Percentiles rank a stretch among this genome's conserved stretches.
These are phyloP conservation scores for Lodderomyces oxycetoniae DNA, from an alignment of 1,139 yeast species.

Conservation along the genomic window DNA sequence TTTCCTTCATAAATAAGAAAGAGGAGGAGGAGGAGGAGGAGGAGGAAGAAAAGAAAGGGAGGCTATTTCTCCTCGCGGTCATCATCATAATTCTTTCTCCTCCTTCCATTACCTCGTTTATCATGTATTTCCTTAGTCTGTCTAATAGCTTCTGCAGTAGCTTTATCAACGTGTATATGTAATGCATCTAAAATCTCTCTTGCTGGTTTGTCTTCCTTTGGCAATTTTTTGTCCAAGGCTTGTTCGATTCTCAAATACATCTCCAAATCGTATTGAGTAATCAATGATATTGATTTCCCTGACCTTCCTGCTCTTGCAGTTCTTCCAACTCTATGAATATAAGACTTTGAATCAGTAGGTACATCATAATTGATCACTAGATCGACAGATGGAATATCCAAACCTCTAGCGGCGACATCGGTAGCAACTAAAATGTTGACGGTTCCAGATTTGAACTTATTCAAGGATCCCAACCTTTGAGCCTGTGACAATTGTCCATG, in stretches of 20 bases:
- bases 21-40: not conserved
- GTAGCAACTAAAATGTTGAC: constrained; percentile 87
- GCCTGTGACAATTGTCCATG: constrained; percentile 94
- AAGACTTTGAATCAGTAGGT: constrained; percentile 97
- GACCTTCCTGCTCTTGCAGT: constrained; percentile 98
- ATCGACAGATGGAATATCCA: constrained; percentile 94
- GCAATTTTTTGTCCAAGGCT: constrained; percentile 73
- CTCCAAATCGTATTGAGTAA: constrained; percentile 93
- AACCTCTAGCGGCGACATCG: constrained; percentile 97
- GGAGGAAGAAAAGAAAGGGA: not conserved
- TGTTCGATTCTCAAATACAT: constrained; percentile 83
- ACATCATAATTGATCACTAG: constrained; percentile 89
- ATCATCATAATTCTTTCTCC: constrained; percentile 33
- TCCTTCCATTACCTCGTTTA: constrained; percentile 29
- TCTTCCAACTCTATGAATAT: constrained; percentile 95
- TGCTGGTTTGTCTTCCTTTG: constrained; percentile 73
- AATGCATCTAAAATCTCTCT: constrained; percentile 73
- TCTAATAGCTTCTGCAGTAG: constrained; percentile 83
- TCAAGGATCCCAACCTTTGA: constrained; percentile 87
- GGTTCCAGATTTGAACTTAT: constrained; percentile 84
- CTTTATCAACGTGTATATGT: constrained; percentile 86
- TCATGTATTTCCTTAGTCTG: constrained; percentile 74
- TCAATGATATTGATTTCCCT: constrained; percentile 87
- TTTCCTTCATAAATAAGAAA: constrained; percentile 29
- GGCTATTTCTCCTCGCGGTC: constrained; percentile 44